Evolutionary conservation across 192 early-diverging fungal genomes (phyloP).

Genomic region (Entrophospora sp.): DNA sequence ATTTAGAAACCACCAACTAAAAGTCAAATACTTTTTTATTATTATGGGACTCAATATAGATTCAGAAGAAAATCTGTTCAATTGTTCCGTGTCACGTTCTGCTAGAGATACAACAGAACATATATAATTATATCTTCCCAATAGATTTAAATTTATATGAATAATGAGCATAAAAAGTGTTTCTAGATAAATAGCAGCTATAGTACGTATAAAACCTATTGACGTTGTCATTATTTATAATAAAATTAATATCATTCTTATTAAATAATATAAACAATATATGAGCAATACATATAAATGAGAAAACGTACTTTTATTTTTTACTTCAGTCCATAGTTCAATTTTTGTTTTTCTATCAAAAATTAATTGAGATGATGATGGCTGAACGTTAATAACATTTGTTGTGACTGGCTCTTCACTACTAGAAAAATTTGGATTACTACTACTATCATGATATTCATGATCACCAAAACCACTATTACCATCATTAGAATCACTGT

Average conservation of each 20-base stretch:
- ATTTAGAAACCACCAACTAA: conserved; percentile 88
- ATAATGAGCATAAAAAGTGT: conserved; percentile 80
- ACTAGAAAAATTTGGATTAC: too few relatives aligned
- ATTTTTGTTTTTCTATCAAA: conserved; percentile 49
- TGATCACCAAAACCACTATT: too few relatives aligned
- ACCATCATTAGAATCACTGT: too few relatives aligned
- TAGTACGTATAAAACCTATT: conserved; percentile 73
- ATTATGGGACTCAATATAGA: conserved; percentile 24
- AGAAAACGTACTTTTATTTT: conserved; percentile 54
- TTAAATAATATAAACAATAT: neutral
- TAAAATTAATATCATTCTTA: neutral
- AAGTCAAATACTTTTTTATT: conserved; percentile 81
- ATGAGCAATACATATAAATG: neutral
- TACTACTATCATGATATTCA: too few relatives aligned
- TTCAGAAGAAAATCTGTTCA: conserved; percentile 29
- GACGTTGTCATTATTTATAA: neutral
- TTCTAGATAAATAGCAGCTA: conserved; percentile 78
- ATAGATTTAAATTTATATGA: conserved; percentile 79
- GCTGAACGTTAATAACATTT: conserved; percentile 10
- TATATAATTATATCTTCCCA: conserved; percentile 85
- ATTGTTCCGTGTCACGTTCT: conserved; percentile 38
- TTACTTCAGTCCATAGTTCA: conserved; percentile 85
- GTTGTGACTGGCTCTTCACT: neutral
- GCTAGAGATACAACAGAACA: conserved; percentile 57
- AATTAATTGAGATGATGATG: too few relatives aligned